Percentiles rank a stretch among this genome's conserved stretches.
Conservation (phyloP, 441 rosid genomes). For the Eutrema salsugineum region DNA sequence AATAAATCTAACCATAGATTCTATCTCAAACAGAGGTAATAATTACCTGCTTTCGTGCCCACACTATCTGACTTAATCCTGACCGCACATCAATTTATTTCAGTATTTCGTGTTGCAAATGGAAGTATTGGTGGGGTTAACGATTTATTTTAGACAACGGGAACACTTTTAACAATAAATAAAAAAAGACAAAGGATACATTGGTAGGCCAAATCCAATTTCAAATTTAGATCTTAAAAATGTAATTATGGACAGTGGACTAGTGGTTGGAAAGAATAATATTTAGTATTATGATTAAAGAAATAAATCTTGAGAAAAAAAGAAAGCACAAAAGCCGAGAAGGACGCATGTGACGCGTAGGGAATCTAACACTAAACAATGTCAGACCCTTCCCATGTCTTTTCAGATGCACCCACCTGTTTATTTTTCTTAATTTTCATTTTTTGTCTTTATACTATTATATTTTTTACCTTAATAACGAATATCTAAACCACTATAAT, state of each 20-base stretch:
- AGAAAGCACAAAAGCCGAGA: constrained; percentile 22
- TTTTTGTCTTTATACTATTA: background rate
- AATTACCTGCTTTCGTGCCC: constrained; percentile 10
- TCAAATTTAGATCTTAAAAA: background rate
- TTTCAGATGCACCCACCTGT: constrained; percentile 31
- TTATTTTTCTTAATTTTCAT: background rate
- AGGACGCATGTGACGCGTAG: constrained; percentile 37
- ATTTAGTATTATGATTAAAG: background rate
- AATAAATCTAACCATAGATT: constrained; percentile 32
- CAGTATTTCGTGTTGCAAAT: background rate
- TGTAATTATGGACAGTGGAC: constrained; percentile 16
- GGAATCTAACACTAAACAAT: constrained; percentile 35
- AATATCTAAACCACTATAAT: constrained; percentile 32
- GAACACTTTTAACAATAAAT: background rate
- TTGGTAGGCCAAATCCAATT: constrained; percentile 13
- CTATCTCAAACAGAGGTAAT: constrained; percentile 5
- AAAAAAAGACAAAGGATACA: no score
- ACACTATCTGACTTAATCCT: constrained; percentile 12
- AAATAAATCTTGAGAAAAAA: background rate
- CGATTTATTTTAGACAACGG: background rate
- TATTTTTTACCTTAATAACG: background rate
- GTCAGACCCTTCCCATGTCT: constrained; percentile 31
- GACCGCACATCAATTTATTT: constrained; percentile 1
- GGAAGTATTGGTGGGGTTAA: background rate
- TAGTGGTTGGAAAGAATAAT: constrained; percentile 20